These are phyloP conservation scores for Arthroderma sp. DNA, from an alignment of 2,329 filamentous ascomycete genomes.

Conservation along the genomic window DNA sequence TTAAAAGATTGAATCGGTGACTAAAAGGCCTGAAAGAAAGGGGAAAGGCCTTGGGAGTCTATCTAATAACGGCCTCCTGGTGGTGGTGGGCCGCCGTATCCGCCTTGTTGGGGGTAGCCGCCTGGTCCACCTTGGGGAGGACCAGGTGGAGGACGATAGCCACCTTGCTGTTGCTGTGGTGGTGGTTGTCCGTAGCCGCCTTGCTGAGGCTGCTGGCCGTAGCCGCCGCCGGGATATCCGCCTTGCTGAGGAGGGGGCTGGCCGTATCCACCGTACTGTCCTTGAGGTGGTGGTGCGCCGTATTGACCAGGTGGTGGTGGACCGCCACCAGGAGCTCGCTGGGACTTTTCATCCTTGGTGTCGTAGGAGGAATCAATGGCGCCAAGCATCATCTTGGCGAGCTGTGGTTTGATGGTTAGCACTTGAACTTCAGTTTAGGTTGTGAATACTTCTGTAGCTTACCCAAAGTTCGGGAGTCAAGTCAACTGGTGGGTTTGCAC, in stretches of 20 bases:
- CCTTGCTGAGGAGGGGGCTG: conserved; percentile 21
- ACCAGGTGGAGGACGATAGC: conserved; percentile 14
- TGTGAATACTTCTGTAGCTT: conserved; percentile 11
- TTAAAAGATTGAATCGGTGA: background rate
- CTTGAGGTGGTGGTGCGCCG: conserved; percentile 22
- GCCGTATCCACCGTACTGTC: conserved; percentile 18
- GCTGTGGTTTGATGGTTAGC: conserved; percentile 21
- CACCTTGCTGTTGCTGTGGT: conserved; percentile 17
- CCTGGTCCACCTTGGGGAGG: conserved; percentile 14
- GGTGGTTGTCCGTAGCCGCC: conserved; percentile 18
- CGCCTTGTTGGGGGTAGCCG: conserved; percentile 18
- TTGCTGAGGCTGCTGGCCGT: conserved; percentile 21
- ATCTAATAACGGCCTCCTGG: conserved; percentile 14
- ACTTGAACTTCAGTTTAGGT: background rate
- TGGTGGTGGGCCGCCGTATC: conserved; percentile 15
- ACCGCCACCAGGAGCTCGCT: conserved; percentile 24
- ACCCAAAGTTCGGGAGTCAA: conserved; percentile 54
- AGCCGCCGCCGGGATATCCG: conserved; percentile 16
- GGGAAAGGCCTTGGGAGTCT: background rate
- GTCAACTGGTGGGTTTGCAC: conserved; percentile 49
- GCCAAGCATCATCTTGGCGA: conserved; percentile 55
- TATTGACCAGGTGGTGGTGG: conserved; percentile 23
- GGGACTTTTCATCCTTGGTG: conserved; percentile 50
- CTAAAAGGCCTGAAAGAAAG: background rate
- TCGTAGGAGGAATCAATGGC: conserved; percentile 56